Conservation (phyloP, 2,329 filamentous ascomycete genomes). For the Verticillium tricorpus region DNA sequence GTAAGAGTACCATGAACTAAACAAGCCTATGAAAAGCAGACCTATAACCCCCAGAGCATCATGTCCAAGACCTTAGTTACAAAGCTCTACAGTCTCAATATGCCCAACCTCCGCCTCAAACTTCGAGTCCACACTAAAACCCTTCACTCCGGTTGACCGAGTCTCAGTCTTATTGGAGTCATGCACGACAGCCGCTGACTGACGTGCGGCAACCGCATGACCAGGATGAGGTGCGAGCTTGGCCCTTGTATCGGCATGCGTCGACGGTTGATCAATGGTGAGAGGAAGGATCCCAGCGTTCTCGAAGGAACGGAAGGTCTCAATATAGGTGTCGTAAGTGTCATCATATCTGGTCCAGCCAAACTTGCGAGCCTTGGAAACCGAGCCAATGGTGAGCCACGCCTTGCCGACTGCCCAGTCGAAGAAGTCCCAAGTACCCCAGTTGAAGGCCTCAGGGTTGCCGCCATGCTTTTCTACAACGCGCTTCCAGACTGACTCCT, state of each 20-base stretch:
- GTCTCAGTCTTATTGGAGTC: neutral
- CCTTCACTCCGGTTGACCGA: neutral
- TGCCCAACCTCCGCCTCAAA: neutral
- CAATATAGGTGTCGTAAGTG: conserved; percentile 7
- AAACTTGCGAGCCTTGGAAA: conserved; percentile 11
- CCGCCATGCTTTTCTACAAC: conserved; percentile 11
- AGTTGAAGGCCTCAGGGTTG: conserved; percentile 9
- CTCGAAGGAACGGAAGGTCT: conserved; percentile 11
- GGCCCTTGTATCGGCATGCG: neutral
- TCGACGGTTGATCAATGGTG: neutral
- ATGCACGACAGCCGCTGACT: neutral
- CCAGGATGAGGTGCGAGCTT: neutral
- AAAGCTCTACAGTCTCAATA: neutral
- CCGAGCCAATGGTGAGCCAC: conserved; percentile 7
- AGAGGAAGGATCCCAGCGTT: conserved; percentile 11
- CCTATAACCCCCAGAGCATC: neutral
- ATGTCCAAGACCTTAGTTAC: neutral
- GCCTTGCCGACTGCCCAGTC: conserved; percentile 10
- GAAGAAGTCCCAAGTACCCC: conserved; percentile 13
- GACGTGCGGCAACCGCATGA: neutral
- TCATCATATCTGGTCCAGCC: conserved; percentile 10
- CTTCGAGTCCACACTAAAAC: neutral
- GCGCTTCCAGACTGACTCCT: conserved; percentile 6
- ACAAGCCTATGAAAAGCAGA: neutral
- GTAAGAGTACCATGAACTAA: neutral